phyloP scores from a whole-genome alignment of 768 basidiomycete genomes.

The Amanita exitialis region DNA sequence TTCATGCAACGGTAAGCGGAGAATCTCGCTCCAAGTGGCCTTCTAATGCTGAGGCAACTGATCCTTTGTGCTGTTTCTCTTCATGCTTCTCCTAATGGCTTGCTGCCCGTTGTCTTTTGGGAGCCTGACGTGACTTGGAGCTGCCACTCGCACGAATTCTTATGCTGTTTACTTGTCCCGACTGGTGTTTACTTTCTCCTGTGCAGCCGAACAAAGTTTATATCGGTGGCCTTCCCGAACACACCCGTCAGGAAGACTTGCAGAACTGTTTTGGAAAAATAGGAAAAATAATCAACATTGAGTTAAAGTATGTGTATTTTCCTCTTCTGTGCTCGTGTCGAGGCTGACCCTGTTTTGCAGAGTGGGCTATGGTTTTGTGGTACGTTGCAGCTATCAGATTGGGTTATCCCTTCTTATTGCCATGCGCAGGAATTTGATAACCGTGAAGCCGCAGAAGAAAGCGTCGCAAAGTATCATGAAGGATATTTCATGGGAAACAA shows the following conservation, averaged over 20 bases:
- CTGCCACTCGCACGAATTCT: constrained; percentile 32
- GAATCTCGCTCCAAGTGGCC: constrained; percentile 21
- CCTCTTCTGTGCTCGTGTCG: constrained; percentile 4
- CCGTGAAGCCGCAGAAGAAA: constrained; percentile 75
- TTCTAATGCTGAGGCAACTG: constrained; percentile 27
- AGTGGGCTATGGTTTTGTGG: constrained; percentile 85
- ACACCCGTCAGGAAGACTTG: constrained; percentile 78
- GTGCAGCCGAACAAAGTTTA: constrained; percentile 91
- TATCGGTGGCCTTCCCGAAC: constrained; percentile 81
- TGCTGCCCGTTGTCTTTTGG: constrained; percentile 19
- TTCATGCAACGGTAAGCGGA: constrained; percentile 7
- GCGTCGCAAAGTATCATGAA: constrained; percentile 82
- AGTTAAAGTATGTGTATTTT: constrained; percentile 59
- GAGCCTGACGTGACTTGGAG: constrained; percentile 31
- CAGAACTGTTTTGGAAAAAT: constrained; percentile 83
- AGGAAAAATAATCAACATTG: constrained; percentile 64
- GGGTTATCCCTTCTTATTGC: constrained; percentile 5
- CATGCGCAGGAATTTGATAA: constrained; percentile 67
- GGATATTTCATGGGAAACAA: constrained; percentile 90
- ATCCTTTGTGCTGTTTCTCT: constrained; percentile 25
- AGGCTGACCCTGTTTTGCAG: constrained; percentile 22
- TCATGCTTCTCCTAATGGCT: constrained; percentile 26
- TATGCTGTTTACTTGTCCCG: constrained; percentile 37
- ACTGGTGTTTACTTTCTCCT: constrained; percentile 63
- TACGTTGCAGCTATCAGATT: constrained; percentile 28